These are phyloP conservation scores for Paramecium sexaurelia DNA, from an alignment of 73 alveolate species.

Conservation along the genomic window DNA sequence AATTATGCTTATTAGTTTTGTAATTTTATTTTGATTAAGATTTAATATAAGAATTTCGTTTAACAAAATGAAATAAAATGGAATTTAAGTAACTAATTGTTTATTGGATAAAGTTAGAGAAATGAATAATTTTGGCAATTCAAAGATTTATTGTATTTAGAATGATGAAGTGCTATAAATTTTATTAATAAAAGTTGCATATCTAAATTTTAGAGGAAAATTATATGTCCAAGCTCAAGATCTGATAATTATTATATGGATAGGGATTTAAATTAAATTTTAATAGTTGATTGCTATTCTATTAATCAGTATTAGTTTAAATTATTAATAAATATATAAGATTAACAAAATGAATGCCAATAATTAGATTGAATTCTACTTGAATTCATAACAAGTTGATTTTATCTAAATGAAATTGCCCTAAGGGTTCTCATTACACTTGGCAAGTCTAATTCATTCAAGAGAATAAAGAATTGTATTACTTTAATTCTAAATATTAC, in stretches of 20 bases:
- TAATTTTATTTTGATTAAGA: too few relatives aligned
- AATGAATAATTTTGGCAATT: too few relatives aligned
- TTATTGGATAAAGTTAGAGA: too few relatives aligned
- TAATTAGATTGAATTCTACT: slow-evolving; percentile 30
- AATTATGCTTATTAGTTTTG: too few relatives aligned
- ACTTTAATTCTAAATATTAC: not conserved
- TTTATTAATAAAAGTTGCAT: too few relatives aligned
- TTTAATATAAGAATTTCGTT: too few relatives aligned
- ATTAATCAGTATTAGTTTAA: not conserved
- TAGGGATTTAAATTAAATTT: not conserved
- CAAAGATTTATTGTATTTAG: too few relatives aligned
- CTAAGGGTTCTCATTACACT: slow-evolving; percentile 11
- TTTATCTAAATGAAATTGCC: slow-evolving; percentile 25
- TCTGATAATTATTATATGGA: not conserved
- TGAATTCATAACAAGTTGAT: not conserved
- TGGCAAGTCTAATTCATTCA: not conserved
- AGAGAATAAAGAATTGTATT: slow-evolving; percentile 52
- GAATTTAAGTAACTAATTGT: too few relatives aligned
- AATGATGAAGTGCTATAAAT: too few relatives aligned
- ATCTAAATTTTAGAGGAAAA: too few relatives aligned
- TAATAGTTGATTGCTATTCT: not conserved
- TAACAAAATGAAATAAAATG: too few relatives aligned
- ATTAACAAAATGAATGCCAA: not conserved
- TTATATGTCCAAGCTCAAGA: too few relatives aligned
- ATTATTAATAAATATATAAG: not conserved